Evolutionary conservation across 345 rosid genomes (phyloP), one percentile per base, ranked within the genome.

Genomic region (Heritiera fomes): DNA sequence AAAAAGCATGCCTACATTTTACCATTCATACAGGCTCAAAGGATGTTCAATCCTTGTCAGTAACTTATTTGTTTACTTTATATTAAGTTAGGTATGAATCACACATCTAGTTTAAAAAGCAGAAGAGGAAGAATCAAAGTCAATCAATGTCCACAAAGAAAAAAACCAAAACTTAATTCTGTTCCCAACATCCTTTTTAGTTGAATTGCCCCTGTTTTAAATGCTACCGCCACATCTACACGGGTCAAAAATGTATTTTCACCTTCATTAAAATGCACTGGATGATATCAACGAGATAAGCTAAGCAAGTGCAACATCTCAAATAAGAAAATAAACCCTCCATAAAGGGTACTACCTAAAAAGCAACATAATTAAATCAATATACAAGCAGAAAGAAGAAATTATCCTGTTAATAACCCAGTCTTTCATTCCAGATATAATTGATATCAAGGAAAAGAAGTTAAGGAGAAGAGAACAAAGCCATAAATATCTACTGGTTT

Each of bases 361-460:
- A n/a, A 67, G 12, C 71, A 67, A 67, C 10, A 20, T 41, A n/a
- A 41, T 41, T 67, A 67, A 43, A 67, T 30, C 32, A n/a, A 67
- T 43, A 18, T 41, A n/a, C 4, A 1, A 53, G 52, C 52, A 43
- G 32, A 41, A 23, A 32, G 52, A 67, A 41, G 32, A 43, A 11
- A 3, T 9, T 66, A 65, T 8, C 47, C 70, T 10, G 71, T 67
- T n/a, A 40, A 66, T 41, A 66, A 43, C 13, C 70, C 30, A 4
- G 71, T n/a, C 50, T 41, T 43, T 64, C 71, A 67, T 43, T 45
- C 12, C n/a, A 43, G 23, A 65, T 65, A n/a, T n/a, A 67, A 43
- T 43, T 67, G 50, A 67, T 18, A 41, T 9, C 20, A 64, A 64
- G 46, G 49, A 18, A 38, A 40, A 40, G 12, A 17, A 65, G 17